phyloP scores from a whole-genome alignment of 106 monocot species.

The Acorus gramineus region DNA sequence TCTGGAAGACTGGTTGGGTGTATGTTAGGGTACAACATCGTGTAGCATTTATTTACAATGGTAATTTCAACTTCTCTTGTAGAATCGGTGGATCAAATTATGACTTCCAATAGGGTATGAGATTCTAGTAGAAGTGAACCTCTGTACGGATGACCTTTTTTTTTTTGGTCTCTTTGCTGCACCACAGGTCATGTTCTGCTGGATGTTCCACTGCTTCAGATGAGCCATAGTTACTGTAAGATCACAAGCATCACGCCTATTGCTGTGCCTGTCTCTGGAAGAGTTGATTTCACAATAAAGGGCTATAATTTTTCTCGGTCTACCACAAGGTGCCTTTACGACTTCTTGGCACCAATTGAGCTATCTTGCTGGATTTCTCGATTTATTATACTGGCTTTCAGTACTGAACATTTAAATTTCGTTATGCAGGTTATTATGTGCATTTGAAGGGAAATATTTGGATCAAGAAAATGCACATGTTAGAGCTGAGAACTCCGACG shows the following conservation, averaged over 20 bases:
- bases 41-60: slow-evolving; percentile 58
- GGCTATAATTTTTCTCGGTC: slow-evolving; percentile 35
- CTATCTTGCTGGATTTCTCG: not conserved
- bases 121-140: too few relatives aligned
- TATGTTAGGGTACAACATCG: slow-evolving; percentile 51
- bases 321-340: slow-evolving; percentile 26
- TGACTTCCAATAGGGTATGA: not conserved
- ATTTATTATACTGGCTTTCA: not conserved
- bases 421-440: slow-evolving; percentile 60
- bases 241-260: slow-evolving; percentile 51
- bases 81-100: not conserved
- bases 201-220: slow-evolving; percentile 22
- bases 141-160: not conserved
- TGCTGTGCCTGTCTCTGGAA: slow-evolving; percentile 48
- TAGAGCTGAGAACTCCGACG: slow-evolving; percentile 11
- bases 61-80: slow-evolving; percentile 18
- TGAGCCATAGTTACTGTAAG: slow-evolving; percentile 19
- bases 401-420: not conserved
- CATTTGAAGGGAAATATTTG: slow-evolving; percentile 76
- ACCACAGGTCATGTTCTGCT: slow-evolving; percentile 45
- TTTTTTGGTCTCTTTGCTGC: slow-evolving; percentile 4
- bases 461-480: slow-evolving; percentile 38
- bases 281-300: slow-evolving; percentile 55
- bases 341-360: not conserved
- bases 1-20: slow-evolving; percentile 78